Percentiles rank a stretch among this genome's conserved stretches.
phyloP scores from a whole-genome alignment of 2,329 filamentous ascomycete species.

The Fusarium buxicola region DNA sequence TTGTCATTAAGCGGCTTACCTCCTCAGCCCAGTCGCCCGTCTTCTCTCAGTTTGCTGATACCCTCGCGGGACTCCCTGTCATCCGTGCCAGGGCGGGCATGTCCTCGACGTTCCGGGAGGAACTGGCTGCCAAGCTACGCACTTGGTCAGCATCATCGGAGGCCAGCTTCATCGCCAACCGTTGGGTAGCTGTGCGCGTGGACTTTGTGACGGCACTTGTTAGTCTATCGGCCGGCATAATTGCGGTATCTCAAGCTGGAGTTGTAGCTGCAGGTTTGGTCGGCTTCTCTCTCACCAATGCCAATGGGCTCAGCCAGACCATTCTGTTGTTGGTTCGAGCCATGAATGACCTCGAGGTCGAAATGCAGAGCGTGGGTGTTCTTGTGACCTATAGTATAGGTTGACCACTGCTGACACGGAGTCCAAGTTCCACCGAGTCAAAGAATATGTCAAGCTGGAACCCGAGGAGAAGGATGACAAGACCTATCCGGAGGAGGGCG shows the following conservation, averaged over 20 bases:
- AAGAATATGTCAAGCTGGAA: slow-evolving; percentile 59
- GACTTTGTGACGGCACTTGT: slow-evolving; percentile 67
- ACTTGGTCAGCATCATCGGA: slow-evolving; percentile 60
- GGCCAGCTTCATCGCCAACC: slow-evolving; percentile 66
- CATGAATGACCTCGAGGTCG: slow-evolving; percentile 68
- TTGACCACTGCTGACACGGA: slow-evolving; percentile 26
- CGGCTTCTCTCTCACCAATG: slow-evolving; percentile 67
- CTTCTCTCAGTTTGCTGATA: slow-evolving; percentile 68
- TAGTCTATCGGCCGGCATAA: slow-evolving; percentile 62
- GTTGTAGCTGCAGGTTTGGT: slow-evolving; percentile 63
- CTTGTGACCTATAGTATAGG: background rate
- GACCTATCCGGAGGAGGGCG: slow-evolving; percentile 52
- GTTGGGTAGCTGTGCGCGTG: slow-evolving; percentile 67
- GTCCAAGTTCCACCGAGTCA: slow-evolving; percentile 60
- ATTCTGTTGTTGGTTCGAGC: slow-evolving; percentile 64
- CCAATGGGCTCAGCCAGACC: slow-evolving; percentile 64
- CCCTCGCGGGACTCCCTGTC: slow-evolving; percentile 61
- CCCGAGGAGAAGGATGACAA: slow-evolving; percentile 59
- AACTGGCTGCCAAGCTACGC: slow-evolving; percentile 63
- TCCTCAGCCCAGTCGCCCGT: slow-evolving; percentile 64
- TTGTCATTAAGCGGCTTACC: slow-evolving; percentile 59
- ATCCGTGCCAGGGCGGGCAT: slow-evolving; percentile 64
- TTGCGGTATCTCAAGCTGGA: slow-evolving; percentile 62
- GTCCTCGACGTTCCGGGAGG: slow-evolving; percentile 59
- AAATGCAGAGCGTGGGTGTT: slow-evolving; percentile 65